Evolutionary conservation across 139 green algal species (phyloP).

Genomic region (Chlamydomonas asymmetrica): DNA sequence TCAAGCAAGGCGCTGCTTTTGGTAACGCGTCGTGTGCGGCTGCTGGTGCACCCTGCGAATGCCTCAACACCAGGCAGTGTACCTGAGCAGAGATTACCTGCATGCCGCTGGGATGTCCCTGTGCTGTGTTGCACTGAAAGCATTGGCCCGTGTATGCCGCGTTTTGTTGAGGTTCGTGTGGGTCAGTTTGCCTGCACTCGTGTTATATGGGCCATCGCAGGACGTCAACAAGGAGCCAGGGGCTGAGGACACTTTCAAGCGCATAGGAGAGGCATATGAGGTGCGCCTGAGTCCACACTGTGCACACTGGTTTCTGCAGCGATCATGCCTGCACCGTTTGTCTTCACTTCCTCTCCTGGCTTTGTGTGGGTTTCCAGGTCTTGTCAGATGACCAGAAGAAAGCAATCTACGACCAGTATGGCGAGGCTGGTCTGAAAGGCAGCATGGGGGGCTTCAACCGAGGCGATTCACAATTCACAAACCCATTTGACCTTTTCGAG

Average conservation of each 20-base stretch:
- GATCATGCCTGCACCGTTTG: neutral
- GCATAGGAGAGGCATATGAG: conserved; percentile 90
- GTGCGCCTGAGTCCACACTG: conserved; percentile 42
- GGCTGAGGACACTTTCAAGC: conserved; percentile 97
- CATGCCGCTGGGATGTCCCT: too few relatives aligned
- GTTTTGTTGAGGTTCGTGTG: too few relatives aligned
- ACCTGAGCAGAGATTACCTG: too few relatives aligned
- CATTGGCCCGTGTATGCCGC: too few relatives aligned
- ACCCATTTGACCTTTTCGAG: conserved; percentile 99
- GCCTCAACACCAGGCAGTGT: too few relatives aligned
- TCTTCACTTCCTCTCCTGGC: neutral
- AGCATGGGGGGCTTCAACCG: conserved; percentile 69
- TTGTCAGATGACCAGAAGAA: conserved; percentile 97
- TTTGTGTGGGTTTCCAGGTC: too few relatives aligned
- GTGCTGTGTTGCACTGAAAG: too few relatives aligned
- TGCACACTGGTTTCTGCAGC: neutral
- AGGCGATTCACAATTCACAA: conserved; percentile 72
- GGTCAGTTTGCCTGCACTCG: too few relatives aligned
- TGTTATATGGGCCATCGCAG: too few relatives aligned
- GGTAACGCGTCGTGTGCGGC: too few relatives aligned
- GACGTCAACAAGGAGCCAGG: conserved; percentile 96
- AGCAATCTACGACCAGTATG: conserved; percentile 95
- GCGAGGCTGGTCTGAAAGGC: conserved; percentile 93
- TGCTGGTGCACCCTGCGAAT: too few relatives aligned
- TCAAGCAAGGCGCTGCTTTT: too few relatives aligned